phyloP scores from a whole-genome alignment of 2,329 filamentous ascomycete genomes.

The Fusarium mundagurra region DNA sequence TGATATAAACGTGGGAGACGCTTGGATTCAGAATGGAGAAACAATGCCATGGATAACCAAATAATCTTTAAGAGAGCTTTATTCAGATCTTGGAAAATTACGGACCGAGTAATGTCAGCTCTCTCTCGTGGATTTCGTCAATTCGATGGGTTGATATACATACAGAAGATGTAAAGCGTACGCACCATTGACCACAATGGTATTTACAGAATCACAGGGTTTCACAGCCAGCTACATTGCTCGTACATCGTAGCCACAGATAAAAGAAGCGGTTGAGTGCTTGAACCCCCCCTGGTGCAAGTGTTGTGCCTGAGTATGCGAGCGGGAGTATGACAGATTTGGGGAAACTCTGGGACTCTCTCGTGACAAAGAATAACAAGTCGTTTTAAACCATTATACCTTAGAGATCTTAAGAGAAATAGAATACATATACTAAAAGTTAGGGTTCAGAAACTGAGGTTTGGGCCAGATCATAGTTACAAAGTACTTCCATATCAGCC shows the following conservation, averaged over 20 bases:
- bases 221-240: fast-evolving
- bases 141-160: not conserved
- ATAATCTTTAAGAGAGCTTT: too few species aligned
- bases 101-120: fast-evolving
- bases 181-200: fast-evolving
- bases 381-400: not conserved
- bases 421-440: not conserved
- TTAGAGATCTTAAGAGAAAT: not conserved
- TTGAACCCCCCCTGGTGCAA: too few species aligned
- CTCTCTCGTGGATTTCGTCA: not conserved
- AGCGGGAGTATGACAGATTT: not conserved
- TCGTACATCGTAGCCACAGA: fast-evolving
- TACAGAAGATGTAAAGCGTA: not conserved
- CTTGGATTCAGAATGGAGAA: not conserved
- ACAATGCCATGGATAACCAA: not conserved
- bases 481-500: not conserved
- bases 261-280: too few species aligned
- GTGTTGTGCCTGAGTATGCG: not conserved
- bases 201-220: fast-evolving
- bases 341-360: not conserved
- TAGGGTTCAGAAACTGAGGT: not conserved
- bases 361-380: too few species aligned
- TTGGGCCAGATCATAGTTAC: not conserved
- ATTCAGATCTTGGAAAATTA: fast-evolving
- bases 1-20: not conserved